Percentiles rank a stretch among this genome's conserved stretches.
These are phyloP conservation scores for Crithidia bombi DNA, from an alignment of 208 protist species.

Conservation along the genomic window DNA sequence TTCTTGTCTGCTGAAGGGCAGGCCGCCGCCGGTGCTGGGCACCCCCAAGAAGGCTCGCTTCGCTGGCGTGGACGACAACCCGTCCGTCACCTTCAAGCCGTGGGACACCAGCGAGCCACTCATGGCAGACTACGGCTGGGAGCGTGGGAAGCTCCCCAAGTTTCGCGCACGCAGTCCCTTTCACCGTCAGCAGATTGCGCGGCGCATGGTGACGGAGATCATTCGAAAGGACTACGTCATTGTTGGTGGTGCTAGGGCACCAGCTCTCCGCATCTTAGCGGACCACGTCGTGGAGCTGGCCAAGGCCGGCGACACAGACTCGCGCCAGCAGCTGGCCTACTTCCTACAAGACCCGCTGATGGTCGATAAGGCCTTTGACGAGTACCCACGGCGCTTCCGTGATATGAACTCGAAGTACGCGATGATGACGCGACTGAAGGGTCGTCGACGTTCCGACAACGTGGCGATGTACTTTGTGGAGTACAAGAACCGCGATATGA, in stretches of 20 bases:
- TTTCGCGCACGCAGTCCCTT: conserved; percentile 85
- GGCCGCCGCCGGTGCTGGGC: conserved; percentile 78
- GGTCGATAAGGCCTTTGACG: conserved; percentile 93
- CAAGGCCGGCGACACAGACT: conserved; percentile 89
- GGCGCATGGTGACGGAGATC: conserved; percentile 91
- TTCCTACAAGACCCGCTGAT: conserved; percentile 90
- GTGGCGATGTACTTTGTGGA: conserved; percentile 92
- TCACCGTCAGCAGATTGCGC: conserved; percentile 87
- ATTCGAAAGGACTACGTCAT: conserved; percentile 91
- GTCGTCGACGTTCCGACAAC: conserved; percentile 67
- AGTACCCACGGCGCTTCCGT: conserved; percentile 85
- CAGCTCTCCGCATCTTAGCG: conserved; percentile 84
- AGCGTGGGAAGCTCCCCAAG: conserved; percentile 80
- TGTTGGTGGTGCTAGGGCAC: conserved; percentile 84
- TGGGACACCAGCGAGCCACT: conserved; percentile 80
- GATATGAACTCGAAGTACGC: conserved; percentile 88
- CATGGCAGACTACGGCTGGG: conserved; percentile 88
- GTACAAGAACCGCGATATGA: conserved; percentile 90
- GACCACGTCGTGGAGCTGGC: conserved; percentile 90
- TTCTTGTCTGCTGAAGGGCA: conserved; percentile 30
- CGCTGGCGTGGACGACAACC: conserved; percentile 85
- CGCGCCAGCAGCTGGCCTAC: conserved; percentile 88
- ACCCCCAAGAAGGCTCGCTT: conserved; percentile 69
- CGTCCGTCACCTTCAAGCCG: conserved; percentile 68
- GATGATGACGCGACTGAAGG: conserved; percentile 88